Evolutionary conservation across 2,329 filamentous ascomycete genomes (phyloP), one percentile per base, ranked within the genome.

Genomic region (Botryosphaeria dothidea): DNA sequence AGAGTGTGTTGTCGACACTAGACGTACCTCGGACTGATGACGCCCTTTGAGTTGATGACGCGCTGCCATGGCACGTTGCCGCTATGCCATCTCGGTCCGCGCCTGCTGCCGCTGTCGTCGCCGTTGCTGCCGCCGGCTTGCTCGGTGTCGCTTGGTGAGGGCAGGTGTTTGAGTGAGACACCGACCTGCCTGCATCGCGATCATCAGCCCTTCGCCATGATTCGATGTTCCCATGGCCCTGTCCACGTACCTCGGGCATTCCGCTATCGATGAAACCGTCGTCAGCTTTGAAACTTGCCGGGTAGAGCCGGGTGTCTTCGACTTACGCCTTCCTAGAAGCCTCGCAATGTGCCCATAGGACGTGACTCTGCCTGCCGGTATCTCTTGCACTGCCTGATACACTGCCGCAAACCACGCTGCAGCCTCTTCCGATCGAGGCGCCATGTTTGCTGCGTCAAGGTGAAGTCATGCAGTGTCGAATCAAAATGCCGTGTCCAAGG

Each of bases 61-160:
- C 95, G 84, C 81, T 98, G 94, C 94, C 94, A 98, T 0, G 94
- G 94, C 3, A 98, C 94, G 69, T 90, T 97, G 25, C 81, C 82
- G 66, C 85, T 82, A 76, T 97, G 90, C 79, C 90, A 96, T 65
- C 80, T 71, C 43, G 74, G 67, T 76, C 67, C 71, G 62, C 79
- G 76, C 49, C 78, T 78, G 38, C 76, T 79, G 63, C 77, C 73
- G 67, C 81, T 78, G 56, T 77, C 72, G 9, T 69, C 52, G 31
- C 36, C 49, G 49, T 43, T 31, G 46, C 23, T 46, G 45, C 46
- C 45, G 36, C 49, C 17, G 25, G 25, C 27, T 27, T 46, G 41
- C 56, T 60, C 41, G 54, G 52, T 51, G 66, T 60, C 56, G 70
- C 75, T 78, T 51, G 72, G 69, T 60, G 82, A 64, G 74, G 93